These are phyloP conservation scores for Avicennia marina DNA, from an alignment of 257 asterid genomes.

Conservation along the genomic window DNA sequence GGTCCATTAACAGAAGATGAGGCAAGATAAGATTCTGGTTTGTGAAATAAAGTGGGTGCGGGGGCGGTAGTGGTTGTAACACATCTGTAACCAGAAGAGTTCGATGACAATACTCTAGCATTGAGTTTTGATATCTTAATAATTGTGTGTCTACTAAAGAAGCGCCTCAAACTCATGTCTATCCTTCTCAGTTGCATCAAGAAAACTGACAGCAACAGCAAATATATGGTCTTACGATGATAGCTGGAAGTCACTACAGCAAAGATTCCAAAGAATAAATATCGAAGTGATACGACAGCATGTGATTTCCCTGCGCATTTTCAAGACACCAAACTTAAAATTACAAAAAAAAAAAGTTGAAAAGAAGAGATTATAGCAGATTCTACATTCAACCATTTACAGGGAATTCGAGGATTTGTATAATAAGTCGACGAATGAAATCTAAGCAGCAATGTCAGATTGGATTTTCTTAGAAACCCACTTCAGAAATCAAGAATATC, in stretches of 20 bases:
- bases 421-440: too few species aligned
- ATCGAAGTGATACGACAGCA: too few species aligned
- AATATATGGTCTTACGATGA: background rate
- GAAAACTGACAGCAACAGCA: background rate
- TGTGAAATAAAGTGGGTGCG: conserved; percentile 3
- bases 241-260: conserved; percentile 2
- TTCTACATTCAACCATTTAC: too few species aligned
- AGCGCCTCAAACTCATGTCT: conserved; percentile 45
- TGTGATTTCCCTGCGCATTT: too few species aligned
- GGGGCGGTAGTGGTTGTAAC: conserved; percentile 18
- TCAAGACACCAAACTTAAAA: too few species aligned
- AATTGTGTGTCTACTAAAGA: conserved; percentile 33
- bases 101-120: conserved; percentile 24
- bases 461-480: too few species aligned
- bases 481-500: too few species aligned
- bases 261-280: too few species aligned
- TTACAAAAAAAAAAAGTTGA: too few species aligned
- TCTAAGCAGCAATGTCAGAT: too few species aligned
- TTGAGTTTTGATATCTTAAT: conserved; percentile 32
- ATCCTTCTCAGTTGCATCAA: background rate
- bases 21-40: conserved; percentile 7
- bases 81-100: conserved; percentile 22
- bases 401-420: too few species aligned
- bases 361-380: too few species aligned
- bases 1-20: background rate